Evolutionary conservation across 2,329 filamentous ascomycete genomes (phyloP).

Genomic region (Diplodia seriata): DNA sequence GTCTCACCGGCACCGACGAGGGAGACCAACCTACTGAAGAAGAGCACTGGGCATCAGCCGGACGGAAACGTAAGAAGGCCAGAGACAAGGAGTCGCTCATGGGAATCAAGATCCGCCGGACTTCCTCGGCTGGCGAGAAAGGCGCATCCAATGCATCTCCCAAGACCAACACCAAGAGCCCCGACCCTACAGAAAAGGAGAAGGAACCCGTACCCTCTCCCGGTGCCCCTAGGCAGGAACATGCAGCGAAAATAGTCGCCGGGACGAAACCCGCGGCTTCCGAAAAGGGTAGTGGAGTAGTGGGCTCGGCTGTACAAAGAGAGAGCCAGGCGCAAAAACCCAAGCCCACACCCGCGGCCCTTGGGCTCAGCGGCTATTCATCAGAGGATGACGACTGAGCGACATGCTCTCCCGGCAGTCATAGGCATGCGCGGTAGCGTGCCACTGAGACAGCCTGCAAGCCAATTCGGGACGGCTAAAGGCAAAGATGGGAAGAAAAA

Average conservation of each 20-base stretch:
- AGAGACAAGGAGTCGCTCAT: slow-evolving; percentile 47
- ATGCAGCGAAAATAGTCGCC: not conserved
- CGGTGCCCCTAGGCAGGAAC: not conserved
- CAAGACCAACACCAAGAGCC: not conserved
- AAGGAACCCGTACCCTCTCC: not conserved
- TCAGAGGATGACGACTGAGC: slow-evolving; percentile 31
- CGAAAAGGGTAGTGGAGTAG: not conserved
- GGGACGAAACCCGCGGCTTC: not conserved
- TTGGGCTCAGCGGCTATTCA: slow-evolving; percentile 27
- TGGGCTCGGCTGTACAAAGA: slow-evolving; percentile 2
- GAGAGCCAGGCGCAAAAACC: slow-evolving; percentile 4
- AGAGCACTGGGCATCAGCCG: slow-evolving; percentile 58
- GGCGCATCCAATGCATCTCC: not conserved
- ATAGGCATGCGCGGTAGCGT: not conserved
- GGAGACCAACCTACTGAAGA: slow-evolving; percentile 45
- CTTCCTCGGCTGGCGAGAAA: slow-evolving; percentile 40
- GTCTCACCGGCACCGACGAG: slow-evolving; percentile 49
- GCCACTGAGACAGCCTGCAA: not conserved
- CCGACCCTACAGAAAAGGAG: not conserved
- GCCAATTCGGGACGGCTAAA: not conserved
- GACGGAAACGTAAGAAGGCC: slow-evolving; percentile 61
- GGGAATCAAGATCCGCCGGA: slow-evolving; percentile 54
- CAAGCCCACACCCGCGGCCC: slow-evolving; percentile 15
- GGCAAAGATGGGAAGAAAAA: not conserved
- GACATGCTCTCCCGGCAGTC: not conserved